A percentile compares a stretch with the other conserved stretches of the same genome.
Conservation (phyloP, 139 green algal species). For the Chlorella sp. region DNA sequence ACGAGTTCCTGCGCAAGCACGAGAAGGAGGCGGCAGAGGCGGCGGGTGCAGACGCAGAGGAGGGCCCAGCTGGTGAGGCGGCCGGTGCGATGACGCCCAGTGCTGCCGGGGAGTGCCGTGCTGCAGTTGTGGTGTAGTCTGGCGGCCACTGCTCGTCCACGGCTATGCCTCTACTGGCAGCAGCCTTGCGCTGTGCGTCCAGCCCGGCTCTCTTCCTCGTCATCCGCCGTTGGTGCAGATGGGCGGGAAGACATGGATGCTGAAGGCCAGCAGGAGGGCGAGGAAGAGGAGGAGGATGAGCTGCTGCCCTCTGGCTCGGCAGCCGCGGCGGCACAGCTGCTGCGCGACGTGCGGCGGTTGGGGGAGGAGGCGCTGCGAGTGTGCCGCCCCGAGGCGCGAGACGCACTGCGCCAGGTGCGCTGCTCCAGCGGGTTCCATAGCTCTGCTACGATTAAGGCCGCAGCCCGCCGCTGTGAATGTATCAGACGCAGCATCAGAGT, state of each 20-base stretch:
- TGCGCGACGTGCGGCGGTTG: constrained; percentile 20
- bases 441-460: no score
- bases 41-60: background rate
- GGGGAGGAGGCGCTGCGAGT: constrained; percentile 22
- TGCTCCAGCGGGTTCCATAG: no score
- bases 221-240: background rate
- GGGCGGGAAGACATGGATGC: background rate
- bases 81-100: background rate
- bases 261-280: background rate
- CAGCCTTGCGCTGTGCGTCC: no score
- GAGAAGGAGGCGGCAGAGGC: background rate
- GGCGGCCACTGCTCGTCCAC: background rate
- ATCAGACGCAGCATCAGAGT: no score
- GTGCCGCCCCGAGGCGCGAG: background rate
- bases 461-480: no score
- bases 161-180: no score
- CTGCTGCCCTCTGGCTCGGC: background rate
- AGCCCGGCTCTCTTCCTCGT: background rate
- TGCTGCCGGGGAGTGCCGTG: no score
- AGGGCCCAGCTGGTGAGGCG: background rate
- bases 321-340: background rate
- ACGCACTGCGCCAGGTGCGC: background rate
- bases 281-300: constrained; percentile 20
- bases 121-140: background rate
- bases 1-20: constrained; percentile 8